Percentiles rank a stretch among this genome's conserved stretches.
Evolutionary conservation across 1,284 basidiomycete genomes (phyloP).

Genomic region (Rhodotorula sp.): DNA sequence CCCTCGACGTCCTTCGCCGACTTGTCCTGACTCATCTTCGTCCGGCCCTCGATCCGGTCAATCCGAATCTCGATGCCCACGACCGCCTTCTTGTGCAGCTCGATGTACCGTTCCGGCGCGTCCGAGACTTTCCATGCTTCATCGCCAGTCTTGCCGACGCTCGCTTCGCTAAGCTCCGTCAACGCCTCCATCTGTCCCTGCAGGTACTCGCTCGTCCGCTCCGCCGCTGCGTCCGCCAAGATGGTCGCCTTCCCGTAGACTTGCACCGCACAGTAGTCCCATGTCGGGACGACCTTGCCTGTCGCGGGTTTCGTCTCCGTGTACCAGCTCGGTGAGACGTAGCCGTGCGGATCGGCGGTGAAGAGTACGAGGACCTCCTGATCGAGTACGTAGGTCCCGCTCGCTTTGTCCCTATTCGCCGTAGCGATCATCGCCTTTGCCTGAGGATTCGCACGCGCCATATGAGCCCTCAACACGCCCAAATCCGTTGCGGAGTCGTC

Average conservation of each 20-base stretch:
- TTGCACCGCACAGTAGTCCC: not conserved
- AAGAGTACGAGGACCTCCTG: constrained; percentile 1
- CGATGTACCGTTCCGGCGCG: not conserved
- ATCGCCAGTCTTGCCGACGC: not conserved
- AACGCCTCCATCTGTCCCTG: not conserved
- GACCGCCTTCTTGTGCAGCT: not conserved
- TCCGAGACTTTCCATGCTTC: not conserved
- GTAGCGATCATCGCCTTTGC: not conserved
- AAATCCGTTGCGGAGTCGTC: not conserved
- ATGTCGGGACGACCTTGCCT: not conserved
- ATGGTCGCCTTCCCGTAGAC: not conserved
- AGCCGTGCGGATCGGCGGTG: not conserved
- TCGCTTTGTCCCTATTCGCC: not conserved
- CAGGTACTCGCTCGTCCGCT: not conserved
- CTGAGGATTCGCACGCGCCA: constrained; percentile 1
- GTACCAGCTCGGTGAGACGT: not conserved
- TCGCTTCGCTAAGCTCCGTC: not conserved
- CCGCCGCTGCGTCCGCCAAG: too few relatives aligned
- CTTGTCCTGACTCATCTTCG: constrained; percentile 1
- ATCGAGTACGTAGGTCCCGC: not conserved
- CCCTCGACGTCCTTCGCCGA: not conserved
- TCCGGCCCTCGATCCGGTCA: not conserved
- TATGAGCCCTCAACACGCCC: not conserved
- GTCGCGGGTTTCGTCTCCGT: not conserved
- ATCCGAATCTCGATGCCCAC: constrained; percentile 2